Percentiles rank a stretch among this genome's conserved stretches.
Conservation (phyloP, 2,329 filamentous ascomycete species). For the Didymosphaeria variabile region DNA sequence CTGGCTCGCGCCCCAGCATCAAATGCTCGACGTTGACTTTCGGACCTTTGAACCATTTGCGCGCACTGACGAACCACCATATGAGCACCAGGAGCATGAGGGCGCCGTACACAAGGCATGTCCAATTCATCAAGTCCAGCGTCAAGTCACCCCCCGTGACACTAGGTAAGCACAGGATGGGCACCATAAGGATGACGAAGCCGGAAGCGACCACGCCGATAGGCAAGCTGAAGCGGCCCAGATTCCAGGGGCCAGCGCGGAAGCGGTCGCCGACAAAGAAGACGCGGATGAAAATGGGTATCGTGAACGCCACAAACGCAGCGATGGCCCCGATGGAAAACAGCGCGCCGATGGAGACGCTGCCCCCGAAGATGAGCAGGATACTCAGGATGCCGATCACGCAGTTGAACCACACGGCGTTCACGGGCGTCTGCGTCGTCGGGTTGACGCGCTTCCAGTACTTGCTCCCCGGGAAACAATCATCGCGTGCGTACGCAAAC, state of each 20-base stretch:
- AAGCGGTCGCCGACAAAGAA: slow-evolving; percentile 70
- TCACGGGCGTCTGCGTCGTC: slow-evolving; percentile 71
- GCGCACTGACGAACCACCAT: slow-evolving; percentile 71
- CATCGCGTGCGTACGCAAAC: slow-evolving; percentile 77
- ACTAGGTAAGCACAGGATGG: slow-evolving; percentile 72
- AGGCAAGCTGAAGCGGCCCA: slow-evolving; percentile 67
- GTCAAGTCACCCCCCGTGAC: slow-evolving; percentile 64
- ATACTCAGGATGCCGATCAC: slow-evolving; percentile 67
- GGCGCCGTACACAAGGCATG: slow-evolving; percentile 70
- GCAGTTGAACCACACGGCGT: slow-evolving; percentile 74
- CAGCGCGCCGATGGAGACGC: slow-evolving; percentile 70
- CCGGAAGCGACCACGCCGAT: slow-evolving; percentile 65
- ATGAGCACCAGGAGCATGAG: slow-evolving; percentile 67
- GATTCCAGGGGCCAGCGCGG: slow-evolving; percentile 73
- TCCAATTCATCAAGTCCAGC: slow-evolving; percentile 72
- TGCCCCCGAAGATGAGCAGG: slow-evolving; percentile 71
- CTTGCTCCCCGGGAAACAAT: slow-evolving; percentile 70
- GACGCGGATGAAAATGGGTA: slow-evolving; percentile 66
- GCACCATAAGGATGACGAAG: slow-evolving; percentile 73
- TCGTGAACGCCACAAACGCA: slow-evolving; percentile 69
- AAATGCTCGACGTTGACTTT: slow-evolving; percentile 72
- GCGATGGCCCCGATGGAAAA: slow-evolving; percentile 76
- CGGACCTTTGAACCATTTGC: slow-evolving; percentile 75
- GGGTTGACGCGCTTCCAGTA: slow-evolving; percentile 69
- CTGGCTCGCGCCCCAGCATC: slow-evolving; percentile 54